These are phyloP conservation scores for Mollisia scopiformis DNA, from an alignment of 2,329 filamentous ascomycete genomes.

Conservation along the genomic window DNA sequence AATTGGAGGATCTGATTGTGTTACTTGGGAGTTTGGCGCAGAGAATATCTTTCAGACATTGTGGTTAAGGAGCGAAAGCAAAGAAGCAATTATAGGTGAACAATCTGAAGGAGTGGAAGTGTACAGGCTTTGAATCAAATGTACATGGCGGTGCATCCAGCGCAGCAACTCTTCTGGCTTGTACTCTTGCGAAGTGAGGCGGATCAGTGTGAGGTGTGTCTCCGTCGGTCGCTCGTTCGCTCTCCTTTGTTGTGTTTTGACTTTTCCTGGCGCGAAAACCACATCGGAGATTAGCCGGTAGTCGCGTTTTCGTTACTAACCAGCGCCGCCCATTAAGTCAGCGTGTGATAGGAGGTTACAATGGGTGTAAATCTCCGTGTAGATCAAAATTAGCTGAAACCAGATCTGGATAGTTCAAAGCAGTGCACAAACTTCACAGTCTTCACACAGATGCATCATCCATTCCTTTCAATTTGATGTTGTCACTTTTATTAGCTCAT, in stretches of 20 bases:
- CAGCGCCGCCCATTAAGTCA: too few species aligned
- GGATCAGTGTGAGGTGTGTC: too few species aligned
- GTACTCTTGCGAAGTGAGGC: background rate
- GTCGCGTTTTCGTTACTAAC: slow-evolving; percentile 7
- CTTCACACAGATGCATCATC: background rate
- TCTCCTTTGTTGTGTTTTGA: slow-evolving; percentile 4
- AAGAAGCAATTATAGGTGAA: background rate
- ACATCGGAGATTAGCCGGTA: slow-evolving; percentile 8
- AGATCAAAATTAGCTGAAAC: too few species aligned
- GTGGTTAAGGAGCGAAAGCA: slow-evolving; percentile 7
- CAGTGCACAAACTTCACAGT: too few species aligned
- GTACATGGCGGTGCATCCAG: slow-evolving; percentile 12
- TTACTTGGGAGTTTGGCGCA: slow-evolving; percentile 39
- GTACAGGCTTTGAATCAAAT: background rate
- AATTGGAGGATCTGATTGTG: background rate
- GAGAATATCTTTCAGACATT: slow-evolving; percentile 38
- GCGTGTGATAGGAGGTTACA: too few species aligned
- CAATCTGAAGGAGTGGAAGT: background rate
- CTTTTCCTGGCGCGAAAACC: background rate
- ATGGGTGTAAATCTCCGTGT: too few species aligned
- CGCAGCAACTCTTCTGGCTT: background rate
- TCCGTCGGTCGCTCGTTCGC: too few species aligned
- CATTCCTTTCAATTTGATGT: too few species aligned
- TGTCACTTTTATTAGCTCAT: slow-evolving; percentile 21
- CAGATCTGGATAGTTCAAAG: too few species aligned